These are phyloP conservation scores for Phytophthora fragariaefolia DNA, from an alignment of 352 stramenopile species.

Conservation along the genomic window DNA sequence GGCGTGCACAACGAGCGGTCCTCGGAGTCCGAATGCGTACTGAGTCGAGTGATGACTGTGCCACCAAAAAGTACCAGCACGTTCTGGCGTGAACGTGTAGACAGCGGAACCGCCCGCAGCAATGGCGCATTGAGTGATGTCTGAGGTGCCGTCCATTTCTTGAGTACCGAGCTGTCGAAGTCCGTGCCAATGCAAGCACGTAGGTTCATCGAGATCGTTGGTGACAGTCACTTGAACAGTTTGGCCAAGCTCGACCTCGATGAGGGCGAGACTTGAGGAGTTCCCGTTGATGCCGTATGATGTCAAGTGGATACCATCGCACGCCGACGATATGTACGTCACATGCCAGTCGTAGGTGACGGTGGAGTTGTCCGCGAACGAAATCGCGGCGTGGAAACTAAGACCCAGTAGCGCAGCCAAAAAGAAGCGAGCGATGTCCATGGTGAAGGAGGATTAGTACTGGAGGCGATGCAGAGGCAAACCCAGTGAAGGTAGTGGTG, in stretches of 20 bases:
- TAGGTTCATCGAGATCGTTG: conserved; percentile 32
- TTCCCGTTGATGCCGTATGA: conserved; percentile 38
- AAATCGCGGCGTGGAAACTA: not conserved
- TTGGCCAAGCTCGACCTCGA: conserved; percentile 36
- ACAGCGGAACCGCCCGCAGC: conserved; percentile 15
- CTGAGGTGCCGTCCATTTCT: conserved; percentile 46
- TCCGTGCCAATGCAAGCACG: conserved; percentile 45
- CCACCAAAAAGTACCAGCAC: conserved; percentile 43
- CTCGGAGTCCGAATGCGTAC: conserved; percentile 38
- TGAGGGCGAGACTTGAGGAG: conserved; percentile 7
- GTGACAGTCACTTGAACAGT: conserved; percentile 30
- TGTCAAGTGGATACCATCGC: conserved; percentile 27
- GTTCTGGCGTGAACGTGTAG: conserved; percentile 40
- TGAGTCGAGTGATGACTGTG: conserved; percentile 40
- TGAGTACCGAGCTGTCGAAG: conserved; percentile 38
- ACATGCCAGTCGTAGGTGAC: conserved; percentile 38
- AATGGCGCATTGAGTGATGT: conserved; percentile 43
- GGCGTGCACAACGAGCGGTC: conserved; percentile 35
- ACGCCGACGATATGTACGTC: conserved; percentile 26
- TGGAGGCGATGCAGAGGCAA: conserved; percentile 1
- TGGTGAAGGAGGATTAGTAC: conserved; percentile 17
- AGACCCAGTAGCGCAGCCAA: conserved; percentile 6
- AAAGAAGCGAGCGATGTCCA: conserved; percentile 19
- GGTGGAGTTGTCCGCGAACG: conserved; percentile 18
- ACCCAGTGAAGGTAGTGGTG: conserved; percentile 8